Evolutionary conservation across 176 grass and related monocot species (phyloP).

Genomic region (Oryza rufipogon): DNA sequence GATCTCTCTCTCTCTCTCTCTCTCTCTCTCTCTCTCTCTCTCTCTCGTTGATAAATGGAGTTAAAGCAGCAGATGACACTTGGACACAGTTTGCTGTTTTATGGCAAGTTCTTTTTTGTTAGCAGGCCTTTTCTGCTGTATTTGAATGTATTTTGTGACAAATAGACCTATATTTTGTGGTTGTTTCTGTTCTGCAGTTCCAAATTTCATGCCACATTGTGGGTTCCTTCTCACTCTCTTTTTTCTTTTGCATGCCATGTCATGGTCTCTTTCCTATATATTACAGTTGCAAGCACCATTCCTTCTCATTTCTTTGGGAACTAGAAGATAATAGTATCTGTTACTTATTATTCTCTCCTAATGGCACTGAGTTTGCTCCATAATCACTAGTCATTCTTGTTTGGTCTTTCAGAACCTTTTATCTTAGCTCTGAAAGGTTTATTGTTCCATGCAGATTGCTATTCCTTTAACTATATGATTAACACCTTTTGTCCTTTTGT

Average conservation of each 20-base stretch:
- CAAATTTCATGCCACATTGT: background rate
- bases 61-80: background rate
- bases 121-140: background rate
- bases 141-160: background rate
- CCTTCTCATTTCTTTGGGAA: background rate
- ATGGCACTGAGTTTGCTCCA: background rate
- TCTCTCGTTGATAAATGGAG: background rate
- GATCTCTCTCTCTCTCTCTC: background rate
- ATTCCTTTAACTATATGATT: slow-evolving; percentile 12
- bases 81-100: background rate
- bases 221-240: no score
- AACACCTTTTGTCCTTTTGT: background rate
- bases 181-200: slow-evolving; percentile 22
- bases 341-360: background rate
- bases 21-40: background rate
- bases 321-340: background rate
- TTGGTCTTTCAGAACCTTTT: slow-evolving; percentile 17
- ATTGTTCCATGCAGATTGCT: background rate
- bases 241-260: background rate
- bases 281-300: background rate
- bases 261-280: background rate
- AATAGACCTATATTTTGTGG: background rate
- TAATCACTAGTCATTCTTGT: background rate
- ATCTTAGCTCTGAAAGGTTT: background rate
- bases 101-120: background rate